Evolutionary conservation across 2,329 filamentous ascomycete species (phyloP), one percentile per base, ranked within the genome.

Genomic region (Alternaria ventricosa): DNA sequence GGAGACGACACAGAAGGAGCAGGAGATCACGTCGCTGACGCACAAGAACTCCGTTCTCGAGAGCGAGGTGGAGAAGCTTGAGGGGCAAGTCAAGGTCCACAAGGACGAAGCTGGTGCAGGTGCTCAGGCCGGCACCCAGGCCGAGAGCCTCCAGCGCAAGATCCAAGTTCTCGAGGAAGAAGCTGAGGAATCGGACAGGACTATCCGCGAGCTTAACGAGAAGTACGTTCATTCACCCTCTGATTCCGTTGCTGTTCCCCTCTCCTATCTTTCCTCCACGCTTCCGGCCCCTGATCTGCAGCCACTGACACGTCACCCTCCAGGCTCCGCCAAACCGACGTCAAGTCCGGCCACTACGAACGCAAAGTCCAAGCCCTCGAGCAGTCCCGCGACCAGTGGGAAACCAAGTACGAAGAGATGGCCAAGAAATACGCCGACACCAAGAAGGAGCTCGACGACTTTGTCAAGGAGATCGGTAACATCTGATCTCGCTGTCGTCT

Each of bases 301-400:
- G 49, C 55, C 67, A 66, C 74, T 76, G 63, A 76, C 68, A 51
- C 63, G 53, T 60, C 57, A 57, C 41, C 22, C 53, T 23, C 50
- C 60, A 99, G 96, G 86, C 93, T 98, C 80, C 94, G 96, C 82
- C 94, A 97, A 86, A 97, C 96, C 85, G 96, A 99, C 82, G 94
- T 98, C 85, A 98, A 98, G 88, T 94, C 95, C 78, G 96, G 95
- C 77, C 95, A 99, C 87, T 98, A 95, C 84, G 96, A 99, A 87
- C 96, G 96, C 85, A 98, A 98, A 88, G 96, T 98, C 75, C 93
- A 97, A 84, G 95, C 96, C 77, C 90, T 97, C 79, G 96, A 99
- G 86, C 87, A 89, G 79, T 89, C 94, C 81, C 92, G 93, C 77
- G 94, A 97, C 83, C 89, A 94, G 83, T 97, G 94, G 94, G 96